These are phyloP conservation scores for Trichoderma pleuroti DNA, from an alignment of 2,329 filamentous ascomycete genomes.

Conservation along the genomic window DNA sequence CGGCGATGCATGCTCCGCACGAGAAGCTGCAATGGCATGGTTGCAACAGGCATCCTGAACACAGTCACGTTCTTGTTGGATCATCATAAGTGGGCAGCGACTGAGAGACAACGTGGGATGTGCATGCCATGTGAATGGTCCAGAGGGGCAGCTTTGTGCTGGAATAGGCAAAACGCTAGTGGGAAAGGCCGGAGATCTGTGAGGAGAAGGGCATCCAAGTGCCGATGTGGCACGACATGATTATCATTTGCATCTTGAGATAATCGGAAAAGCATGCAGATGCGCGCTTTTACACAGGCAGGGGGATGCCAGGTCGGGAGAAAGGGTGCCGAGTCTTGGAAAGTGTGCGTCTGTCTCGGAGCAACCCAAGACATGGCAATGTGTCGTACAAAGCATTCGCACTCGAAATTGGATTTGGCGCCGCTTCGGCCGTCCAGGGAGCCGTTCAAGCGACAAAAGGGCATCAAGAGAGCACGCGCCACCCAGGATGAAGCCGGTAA, in stretches of 20 bases:
- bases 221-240: constrained; percentile 4
- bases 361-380: background rate
- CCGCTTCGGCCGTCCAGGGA: background rate
- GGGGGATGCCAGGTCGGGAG: background rate
- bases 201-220: background rate
- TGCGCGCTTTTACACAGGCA: background rate
- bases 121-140: constrained; percentile 18
- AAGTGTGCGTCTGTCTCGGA: background rate
- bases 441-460: background rate
- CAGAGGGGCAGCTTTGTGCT: background rate
- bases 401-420: background rate
- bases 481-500: background rate
- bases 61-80: constrained; percentile 15
- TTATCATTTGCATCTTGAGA: background rate
- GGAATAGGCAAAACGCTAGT: constrained; percentile 1
- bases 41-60: constrained; percentile 4
- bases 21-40: background rate
- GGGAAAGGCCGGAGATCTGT: background rate
- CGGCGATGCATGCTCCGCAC: constrained; percentile 4
- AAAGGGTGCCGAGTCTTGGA: background rate
- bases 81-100: constrained; percentile 13
- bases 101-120: constrained; percentile 18
- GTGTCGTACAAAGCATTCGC: background rate
- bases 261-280: background rate
- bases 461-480: background rate